These are phyloP conservation scores for Pichia sp. DNA, from an alignment of 1,139 yeast species.

Conservation along the genomic window DNA sequence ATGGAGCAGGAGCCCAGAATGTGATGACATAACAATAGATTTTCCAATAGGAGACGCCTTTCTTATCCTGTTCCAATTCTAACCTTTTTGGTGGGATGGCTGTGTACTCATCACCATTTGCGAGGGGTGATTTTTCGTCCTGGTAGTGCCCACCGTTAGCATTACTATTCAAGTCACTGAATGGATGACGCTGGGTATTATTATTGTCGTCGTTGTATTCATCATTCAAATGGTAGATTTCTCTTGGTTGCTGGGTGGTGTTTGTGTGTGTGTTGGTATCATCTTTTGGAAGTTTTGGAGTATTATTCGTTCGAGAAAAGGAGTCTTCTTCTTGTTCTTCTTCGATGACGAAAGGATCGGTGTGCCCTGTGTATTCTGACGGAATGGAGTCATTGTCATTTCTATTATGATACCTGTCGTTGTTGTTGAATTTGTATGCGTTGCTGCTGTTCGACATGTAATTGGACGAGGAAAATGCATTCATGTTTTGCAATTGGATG, in stretches of 20 bases:
- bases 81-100: conserved; percentile 24
- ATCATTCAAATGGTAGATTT: conserved; percentile 49
- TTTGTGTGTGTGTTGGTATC: neutral
- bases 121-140: conserved; percentile 10
- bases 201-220: conserved; percentile 28
- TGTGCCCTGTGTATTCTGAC: neutral
- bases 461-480: neutral
- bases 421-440: neutral
- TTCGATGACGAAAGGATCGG: neutral
- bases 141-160: too few relatives aligned
- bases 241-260: conserved; percentile 22
- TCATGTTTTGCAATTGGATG: conserved; percentile 15
- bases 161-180: too few relatives aligned
- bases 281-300: neutral
- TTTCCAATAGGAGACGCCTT: conserved; percentile 65
- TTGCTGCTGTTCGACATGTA: too few relatives aligned
- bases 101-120: conserved; percentile 11
- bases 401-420: neutral
- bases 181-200: too few relatives aligned
- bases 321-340: neutral
- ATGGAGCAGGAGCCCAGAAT: conserved; percentile 87
- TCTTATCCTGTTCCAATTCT: conserved; percentile 25
- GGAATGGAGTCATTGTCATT: neutral
- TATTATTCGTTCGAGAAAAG: neutral
- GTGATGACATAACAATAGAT: conserved; percentile 77